Base-by-base conservation (phyloP, 768 basidiomycete species). In the Lepiota venenata region DNA sequence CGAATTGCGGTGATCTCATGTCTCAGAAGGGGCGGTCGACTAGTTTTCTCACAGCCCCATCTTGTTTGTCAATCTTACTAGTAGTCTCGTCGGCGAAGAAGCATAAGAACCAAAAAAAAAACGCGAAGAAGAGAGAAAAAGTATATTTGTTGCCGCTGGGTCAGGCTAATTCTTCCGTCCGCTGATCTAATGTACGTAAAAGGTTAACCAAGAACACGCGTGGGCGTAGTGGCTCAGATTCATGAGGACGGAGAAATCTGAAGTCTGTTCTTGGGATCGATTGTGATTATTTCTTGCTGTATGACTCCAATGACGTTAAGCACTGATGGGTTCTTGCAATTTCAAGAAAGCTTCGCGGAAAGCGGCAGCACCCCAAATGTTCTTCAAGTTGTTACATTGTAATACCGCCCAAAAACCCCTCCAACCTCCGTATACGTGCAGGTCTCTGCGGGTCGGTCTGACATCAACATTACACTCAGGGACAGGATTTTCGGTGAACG, bases 281-380 rank as follows among this genome's bases (percentile, higher is more conserved):
- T 32, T 40, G 15, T 35, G 46, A 35, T 5, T 47, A 14, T 27
- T 25, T 35, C 27, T 51, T 18, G 29, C 27, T 35, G 22, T 47
- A 12, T 37, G 11, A 6, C 39, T 32, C 12, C 35, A 11, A 48
- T 55, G 53, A 42, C 46, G 39, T 36, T 47, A 47, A 40, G 9
- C 27, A 15, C 38, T 48, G 46, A 48, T 48, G 39, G 27, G 36
- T 47, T 48, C 53, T 48, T 45, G 40, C 29, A 46, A 39, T 44
- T 25, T 32, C 39, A 42, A 55, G 47, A 43, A 54, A 54, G 44
- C 36, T 39, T 54, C 45, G 38, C 35, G 44, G 52, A 39, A 18
- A 32, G 43, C 46, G 36, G 45, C 32, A 47, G 39, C 6, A 47
- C 35, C 16, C 22, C 29, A 25, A 32, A 11, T 32, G 21, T 29